Percentiles rank a stretch among this genome's conserved stretches.
Conservation (phyloP, 2,329 filamentous ascomycete species). For the Sordariomycetes sp. region DNA sequence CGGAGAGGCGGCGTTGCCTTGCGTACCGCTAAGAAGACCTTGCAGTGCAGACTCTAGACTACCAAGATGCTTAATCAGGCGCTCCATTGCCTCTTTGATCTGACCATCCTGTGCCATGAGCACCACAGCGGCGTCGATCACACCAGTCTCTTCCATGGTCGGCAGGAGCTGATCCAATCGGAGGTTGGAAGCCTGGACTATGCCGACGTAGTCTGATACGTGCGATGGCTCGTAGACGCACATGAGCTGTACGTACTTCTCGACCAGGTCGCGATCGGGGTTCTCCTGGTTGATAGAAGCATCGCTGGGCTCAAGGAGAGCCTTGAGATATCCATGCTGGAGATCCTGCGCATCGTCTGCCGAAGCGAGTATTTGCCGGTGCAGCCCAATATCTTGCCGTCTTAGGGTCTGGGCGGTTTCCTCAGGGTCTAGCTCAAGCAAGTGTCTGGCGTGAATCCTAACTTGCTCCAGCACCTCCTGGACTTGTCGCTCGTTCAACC, state of each 20-base stretch:
- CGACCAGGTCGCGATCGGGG: slow-evolving; percentile 55
- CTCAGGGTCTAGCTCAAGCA: slow-evolving; percentile 58
- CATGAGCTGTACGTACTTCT: slow-evolving; percentile 84
- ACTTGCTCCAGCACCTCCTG: slow-evolving; percentile 63
- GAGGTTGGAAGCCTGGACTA: slow-evolving; percentile 68
- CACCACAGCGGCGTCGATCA: slow-evolving; percentile 86
- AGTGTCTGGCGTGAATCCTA: slow-evolving; percentile 51
- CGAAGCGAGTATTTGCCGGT: slow-evolving; percentile 55
- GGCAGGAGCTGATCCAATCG: slow-evolving; percentile 73
- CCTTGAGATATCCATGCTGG: slow-evolving; percentile 69
- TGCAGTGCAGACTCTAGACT: slow-evolving; percentile 72
- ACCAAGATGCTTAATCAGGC: slow-evolving; percentile 70
- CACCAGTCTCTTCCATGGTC: slow-evolving; percentile 79
- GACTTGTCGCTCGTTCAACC: slow-evolving; percentile 59
- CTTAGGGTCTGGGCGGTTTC: slow-evolving; percentile 58
- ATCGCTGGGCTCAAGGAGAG: slow-evolving; percentile 57
- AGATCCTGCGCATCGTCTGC: slow-evolving; percentile 50
- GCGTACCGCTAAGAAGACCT: slow-evolving; percentile 57
- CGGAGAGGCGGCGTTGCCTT: slow-evolving; percentile 21
- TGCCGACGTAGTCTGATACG: slow-evolving; percentile 76
- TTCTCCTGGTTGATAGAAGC: slow-evolving; percentile 15
- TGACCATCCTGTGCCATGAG: slow-evolving; percentile 85
- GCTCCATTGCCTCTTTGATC: slow-evolving; percentile 71
- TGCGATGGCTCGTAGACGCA: slow-evolving; percentile 75
- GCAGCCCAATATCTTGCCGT: slow-evolving; percentile 51